Conservation (phyloP, 345 rosid genomes). For the Rhodomyrtus tomentosa region DNA sequence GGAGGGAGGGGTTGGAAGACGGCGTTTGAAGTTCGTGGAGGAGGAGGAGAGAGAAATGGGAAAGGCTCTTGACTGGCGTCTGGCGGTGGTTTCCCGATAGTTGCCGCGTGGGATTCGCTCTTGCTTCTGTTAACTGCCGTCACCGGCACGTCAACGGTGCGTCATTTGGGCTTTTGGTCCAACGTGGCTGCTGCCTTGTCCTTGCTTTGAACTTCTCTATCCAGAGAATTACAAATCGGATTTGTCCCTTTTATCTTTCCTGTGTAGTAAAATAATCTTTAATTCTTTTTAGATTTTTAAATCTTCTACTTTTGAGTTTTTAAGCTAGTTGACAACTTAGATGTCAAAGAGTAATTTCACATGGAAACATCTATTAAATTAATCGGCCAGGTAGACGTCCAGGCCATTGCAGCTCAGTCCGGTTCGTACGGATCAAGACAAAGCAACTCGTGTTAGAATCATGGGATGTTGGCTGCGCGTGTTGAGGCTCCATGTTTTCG, state of each 20-base stretch:
- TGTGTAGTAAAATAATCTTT: neutral
- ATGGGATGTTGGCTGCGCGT: neutral
- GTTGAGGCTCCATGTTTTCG: neutral
- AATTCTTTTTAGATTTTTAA: no score
- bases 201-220: neutral
- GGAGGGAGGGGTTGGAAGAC: neutral
- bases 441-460: neutral
- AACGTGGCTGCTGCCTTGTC: accelerated
- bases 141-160: neutral
- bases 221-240: neutral
- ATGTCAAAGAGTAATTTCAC: neutral
- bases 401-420: neutral
- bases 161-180: neutral
- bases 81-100: neutral
- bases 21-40: neutral
- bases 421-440: neutral
- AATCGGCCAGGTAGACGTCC: neutral
- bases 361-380: no score
- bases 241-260: neutral
- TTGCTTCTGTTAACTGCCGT: neutral
- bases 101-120: neutral
- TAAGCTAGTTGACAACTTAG: neutral
- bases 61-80: neutral
- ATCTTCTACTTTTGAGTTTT: neutral
- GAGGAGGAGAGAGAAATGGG: neutral